Percentiles rank a stretch among this genome's conserved stretches.
phyloP scores from a whole-genome alignment of 306 rosid genomes.

The Urtica urens region DNA sequence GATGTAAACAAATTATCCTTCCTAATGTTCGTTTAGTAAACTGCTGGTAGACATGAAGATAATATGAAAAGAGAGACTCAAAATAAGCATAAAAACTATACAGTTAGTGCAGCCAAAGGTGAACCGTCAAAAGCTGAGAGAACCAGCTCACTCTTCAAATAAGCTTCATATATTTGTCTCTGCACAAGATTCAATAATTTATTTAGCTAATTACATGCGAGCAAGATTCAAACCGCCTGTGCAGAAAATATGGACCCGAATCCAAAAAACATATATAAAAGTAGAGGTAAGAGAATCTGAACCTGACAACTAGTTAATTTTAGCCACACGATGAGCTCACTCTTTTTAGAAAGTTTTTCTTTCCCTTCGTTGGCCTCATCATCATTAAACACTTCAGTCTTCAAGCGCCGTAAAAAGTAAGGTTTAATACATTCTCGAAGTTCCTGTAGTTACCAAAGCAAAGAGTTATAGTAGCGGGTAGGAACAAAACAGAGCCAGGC shows the following conservation, averaged over 20 bases:
- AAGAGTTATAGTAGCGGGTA: too few relatives aligned
- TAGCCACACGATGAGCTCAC: slow-evolving; percentile 84
- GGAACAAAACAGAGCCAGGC: too few relatives aligned
- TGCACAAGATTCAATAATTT: slow-evolving; percentile 17
- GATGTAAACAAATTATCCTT: too few relatives aligned
- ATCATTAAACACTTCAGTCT: slow-evolving; percentile 75
- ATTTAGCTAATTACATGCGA: not conserved
- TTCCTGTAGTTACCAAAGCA: too few relatives aligned
- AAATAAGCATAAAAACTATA: slow-evolving; percentile 14
- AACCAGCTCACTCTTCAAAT: slow-evolving; percentile 68
- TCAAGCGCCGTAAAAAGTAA: slow-evolving; percentile 73
- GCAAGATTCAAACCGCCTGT: too few relatives aligned
- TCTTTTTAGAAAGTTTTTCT: slow-evolving; percentile 64
- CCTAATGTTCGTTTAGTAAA: not conserved
- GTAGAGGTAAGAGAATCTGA: slow-evolving; percentile 11
- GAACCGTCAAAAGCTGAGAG: slow-evolving; percentile 94
- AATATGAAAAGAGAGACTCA: slow-evolving; percentile 3
- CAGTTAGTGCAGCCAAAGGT: slow-evolving; percentile 84
- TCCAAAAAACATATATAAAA: slow-evolving; percentile 2
- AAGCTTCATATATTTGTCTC: slow-evolving; percentile 80
- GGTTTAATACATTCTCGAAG: slow-evolving; percentile 77
- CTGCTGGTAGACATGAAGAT: not conserved
- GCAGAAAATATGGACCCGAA: too few relatives aligned
- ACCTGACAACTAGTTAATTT: slow-evolving; percentile 73
- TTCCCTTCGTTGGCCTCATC: slow-evolving; percentile 35